Evolutionary conservation across 2,329 filamentous ascomycete genomes (phyloP).

Genomic region (Bipolaris sorokiniana): DNA sequence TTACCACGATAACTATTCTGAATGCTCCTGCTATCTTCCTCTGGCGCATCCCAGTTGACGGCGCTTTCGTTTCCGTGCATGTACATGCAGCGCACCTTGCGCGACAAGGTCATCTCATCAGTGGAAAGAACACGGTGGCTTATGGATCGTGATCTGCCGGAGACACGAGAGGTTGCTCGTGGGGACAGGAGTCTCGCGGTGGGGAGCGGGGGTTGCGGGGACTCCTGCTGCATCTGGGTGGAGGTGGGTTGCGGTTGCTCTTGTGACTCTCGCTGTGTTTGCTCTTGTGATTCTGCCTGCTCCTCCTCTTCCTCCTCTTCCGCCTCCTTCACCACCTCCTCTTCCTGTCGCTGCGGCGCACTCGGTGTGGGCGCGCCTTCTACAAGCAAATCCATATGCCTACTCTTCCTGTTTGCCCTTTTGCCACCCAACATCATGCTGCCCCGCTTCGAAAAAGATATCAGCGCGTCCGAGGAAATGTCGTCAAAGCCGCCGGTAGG

Average conservation of each 20-base stretch:
- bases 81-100: conserved; percentile 69
- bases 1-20: conserved; percentile 33
- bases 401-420: conserved; percentile 52
- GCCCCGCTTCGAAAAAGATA: conserved; percentile 66
- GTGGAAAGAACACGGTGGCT: conserved; percentile 62
- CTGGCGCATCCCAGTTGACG: conserved; percentile 49
- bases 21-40: conserved; percentile 29
- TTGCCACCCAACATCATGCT: conserved; percentile 64
- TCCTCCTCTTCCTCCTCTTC: neutral
- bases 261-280: neutral
- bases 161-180: conserved; percentile 47
- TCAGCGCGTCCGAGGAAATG: conserved; percentile 56
- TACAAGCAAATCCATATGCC: conserved; percentile 33
- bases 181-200: conserved; percentile 37
- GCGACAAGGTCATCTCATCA: conserved; percentile 68
- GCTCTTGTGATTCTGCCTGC: neutral
- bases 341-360: conserved; percentile 23
- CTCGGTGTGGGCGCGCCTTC: conserved; percentile 26
- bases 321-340: conserved; percentile 12
- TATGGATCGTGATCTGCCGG: conserved; percentile 43
- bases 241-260: conserved; percentile 17
- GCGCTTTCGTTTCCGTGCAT: conserved; percentile 65
- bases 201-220: conserved; percentile 25
- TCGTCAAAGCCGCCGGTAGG: conserved; percentile 61
- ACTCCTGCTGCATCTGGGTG: conserved; percentile 23